Conservation (phyloP, 306 rosid genomes). For the Medicago arabica region DNA sequence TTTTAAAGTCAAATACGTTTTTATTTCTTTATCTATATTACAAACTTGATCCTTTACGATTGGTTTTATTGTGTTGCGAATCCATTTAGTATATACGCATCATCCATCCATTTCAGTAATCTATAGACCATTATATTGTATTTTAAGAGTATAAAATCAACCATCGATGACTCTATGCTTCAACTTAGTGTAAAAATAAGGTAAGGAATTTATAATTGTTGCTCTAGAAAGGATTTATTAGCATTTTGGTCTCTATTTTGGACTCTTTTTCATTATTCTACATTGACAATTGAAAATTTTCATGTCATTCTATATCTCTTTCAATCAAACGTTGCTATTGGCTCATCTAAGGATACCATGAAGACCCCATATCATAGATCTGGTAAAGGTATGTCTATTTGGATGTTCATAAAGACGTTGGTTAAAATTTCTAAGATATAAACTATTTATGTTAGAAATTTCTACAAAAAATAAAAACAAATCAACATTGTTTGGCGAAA, state of each 20-base stretch:
- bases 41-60: neutral
- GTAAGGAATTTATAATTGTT: neutral
- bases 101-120: neutral
- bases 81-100: neutral
- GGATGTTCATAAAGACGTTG: neutral
- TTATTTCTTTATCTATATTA: neutral
- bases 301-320: neutral
- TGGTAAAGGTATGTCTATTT: slow-evolving; percentile 64
- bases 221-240: neutral
- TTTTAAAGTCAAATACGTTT: neutral
- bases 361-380: slow-evolving; percentile 75
- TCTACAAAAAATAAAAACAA: no score
- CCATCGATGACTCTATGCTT: neutral
- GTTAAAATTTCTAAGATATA: no score
- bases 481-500: no score
- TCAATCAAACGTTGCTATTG: slow-evolving; percentile 43
- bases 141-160: neutral
- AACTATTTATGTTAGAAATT: no score
- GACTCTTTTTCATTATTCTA: neutral
- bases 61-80: neutral
- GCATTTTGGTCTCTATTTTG: neutral
- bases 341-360: slow-evolving; percentile 68
- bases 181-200: neutral
- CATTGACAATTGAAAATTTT: neutral
- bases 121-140: neutral